A percentile compares a stretch with the other conserved stretches of the same genome.
phyloP scores from a whole-genome alignment of 106 monocot species.

The Posidonia australis region DNA sequence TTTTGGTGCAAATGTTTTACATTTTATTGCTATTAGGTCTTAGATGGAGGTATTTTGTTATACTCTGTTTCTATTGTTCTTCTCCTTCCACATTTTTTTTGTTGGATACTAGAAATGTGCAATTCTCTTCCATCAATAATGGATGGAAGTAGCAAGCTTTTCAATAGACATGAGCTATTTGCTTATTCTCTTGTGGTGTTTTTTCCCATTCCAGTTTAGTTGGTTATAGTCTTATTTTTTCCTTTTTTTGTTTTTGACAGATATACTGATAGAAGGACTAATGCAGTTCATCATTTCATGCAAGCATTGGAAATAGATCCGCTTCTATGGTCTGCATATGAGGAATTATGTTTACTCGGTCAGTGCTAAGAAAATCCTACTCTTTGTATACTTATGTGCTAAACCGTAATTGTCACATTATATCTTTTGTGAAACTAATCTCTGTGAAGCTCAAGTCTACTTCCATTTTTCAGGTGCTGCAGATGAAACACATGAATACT shows the following conservation, averaged over 20 bases:
- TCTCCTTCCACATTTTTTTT: too few species aligned
- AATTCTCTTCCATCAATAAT: too few species aligned
- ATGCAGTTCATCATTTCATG: constrained; percentile 67
- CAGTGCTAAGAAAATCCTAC: constrained; percentile 2
- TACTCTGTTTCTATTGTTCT: too few species aligned
- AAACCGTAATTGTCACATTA: neutral
- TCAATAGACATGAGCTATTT: too few species aligned
- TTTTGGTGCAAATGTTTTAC: too few species aligned
- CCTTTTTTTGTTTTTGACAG: constrained; percentile 19
- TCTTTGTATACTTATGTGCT: neutral
- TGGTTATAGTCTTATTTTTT: neutral
- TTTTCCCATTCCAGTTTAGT: neutral
- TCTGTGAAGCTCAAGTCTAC: neutral
- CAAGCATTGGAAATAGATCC: constrained; percentile 82
- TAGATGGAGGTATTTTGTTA: too few species aligned
- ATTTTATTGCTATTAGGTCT: too few species aligned
- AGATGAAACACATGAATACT: constrained; percentile 62
- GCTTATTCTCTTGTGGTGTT: neutral
- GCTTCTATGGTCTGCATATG: constrained; percentile 95
- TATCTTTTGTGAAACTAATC: neutral
- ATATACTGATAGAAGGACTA: constrained; percentile 62
- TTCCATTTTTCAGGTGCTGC: constrained; percentile 52
- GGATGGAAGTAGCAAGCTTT: too few species aligned
- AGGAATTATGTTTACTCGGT: constrained; percentile 88
- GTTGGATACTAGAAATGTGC: too few species aligned